Conservation (phyloP, 768 basidiomycete genomes). For the Holtermannia corniformis region DNA sequence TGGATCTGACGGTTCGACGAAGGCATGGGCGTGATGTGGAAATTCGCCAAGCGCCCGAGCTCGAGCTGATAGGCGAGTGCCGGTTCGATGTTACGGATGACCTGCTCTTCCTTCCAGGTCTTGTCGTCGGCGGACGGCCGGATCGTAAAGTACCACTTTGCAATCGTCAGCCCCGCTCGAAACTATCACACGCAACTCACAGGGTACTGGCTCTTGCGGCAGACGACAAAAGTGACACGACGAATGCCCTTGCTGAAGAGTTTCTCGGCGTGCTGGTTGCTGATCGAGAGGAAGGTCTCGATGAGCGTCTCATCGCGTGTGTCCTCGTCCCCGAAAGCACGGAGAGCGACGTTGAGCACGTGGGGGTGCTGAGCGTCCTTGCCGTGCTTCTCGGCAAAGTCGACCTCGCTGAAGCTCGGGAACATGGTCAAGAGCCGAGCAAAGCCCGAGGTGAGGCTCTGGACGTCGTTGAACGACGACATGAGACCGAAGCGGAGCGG, state of each 20-base stretch:
- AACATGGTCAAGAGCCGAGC: constrained; percentile 61
- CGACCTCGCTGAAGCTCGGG: constrained; percentile 61
- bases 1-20: constrained; percentile 97
- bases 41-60: constrained; percentile 89
- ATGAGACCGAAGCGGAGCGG: constrained; percentile 85
- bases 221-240: constrained; percentile 83
- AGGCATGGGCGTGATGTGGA: constrained; percentile 90
- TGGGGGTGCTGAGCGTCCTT: constrained; percentile 68
- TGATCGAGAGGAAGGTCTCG: constrained; percentile 55
- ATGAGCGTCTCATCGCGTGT: constrained; percentile 70
- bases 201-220: constrained; percentile 83
- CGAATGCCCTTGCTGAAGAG: constrained; percentile 72
- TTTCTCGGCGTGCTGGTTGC: constrained; percentile 58
- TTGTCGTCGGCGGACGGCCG: constrained; percentile 54
- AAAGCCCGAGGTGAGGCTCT: constrained; percentile 62
- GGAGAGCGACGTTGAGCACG: constrained; percentile 86
- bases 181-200: not conserved
- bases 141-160: constrained; percentile 76
- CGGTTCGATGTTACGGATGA: constrained; percentile 96
- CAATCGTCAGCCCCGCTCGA: not conserved
- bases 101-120: constrained; percentile 83
- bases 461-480: constrained; percentile 73
- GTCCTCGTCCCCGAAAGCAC: constrained; percentile 75
- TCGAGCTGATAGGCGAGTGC: constrained; percentile 97
- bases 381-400: constrained; percentile 69